These are phyloP conservation scores for Reticulascus tulasneorum DNA, from an alignment of 2,329 filamentous ascomycete species.

Conservation along the genomic window DNA sequence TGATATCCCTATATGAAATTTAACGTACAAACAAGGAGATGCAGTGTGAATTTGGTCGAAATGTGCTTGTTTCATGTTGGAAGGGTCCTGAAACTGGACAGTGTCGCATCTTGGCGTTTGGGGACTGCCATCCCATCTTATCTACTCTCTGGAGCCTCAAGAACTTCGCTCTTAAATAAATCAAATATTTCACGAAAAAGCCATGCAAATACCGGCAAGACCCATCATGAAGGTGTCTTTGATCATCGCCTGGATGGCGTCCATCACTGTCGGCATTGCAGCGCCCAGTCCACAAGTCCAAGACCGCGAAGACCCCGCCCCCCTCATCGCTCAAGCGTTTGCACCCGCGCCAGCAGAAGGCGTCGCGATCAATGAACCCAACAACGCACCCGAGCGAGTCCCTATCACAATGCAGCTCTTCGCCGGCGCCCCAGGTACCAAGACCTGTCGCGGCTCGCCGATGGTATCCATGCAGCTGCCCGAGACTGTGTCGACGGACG, in stretches of 20 bases:
- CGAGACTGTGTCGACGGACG: conserved; percentile 3
- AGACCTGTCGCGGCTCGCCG: conserved; percentile 7
- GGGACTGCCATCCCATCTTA: too few relatives aligned
- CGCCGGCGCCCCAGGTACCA: conserved; percentile 7
- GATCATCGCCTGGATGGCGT: conserved; percentile 4
- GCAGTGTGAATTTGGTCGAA: too few relatives aligned
- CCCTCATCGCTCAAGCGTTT: background rate
- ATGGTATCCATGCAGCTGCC: conserved; percentile 5
- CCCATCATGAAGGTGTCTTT: background rate
- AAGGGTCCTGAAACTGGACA: too few relatives aligned
- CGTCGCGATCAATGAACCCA: conserved; percentile 5
- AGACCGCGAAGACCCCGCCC: conserved; percentile 7
- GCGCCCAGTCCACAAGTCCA: conserved; percentile 4
- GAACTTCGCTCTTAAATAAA: too few relatives aligned
- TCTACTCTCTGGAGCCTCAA: too few relatives aligned
- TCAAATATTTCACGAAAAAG: too few relatives aligned
- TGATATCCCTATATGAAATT: too few relatives aligned
- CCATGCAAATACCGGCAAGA: conserved; percentile 8
- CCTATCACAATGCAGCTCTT: conserved; percentile 10
- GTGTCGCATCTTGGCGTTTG: too few relatives aligned
- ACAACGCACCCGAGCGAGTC: background rate
- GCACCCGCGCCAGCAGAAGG: conserved; percentile 7
- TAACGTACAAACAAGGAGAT: too few relatives aligned
- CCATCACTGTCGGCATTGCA: conserved; percentile 2
- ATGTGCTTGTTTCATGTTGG: too few relatives aligned